Percentiles rank a stretch among this genome's conserved stretches.
Conservation (phyloP, 2,329 filamentous ascomycete species). For the Neodidymelliopsis sp. region DNA sequence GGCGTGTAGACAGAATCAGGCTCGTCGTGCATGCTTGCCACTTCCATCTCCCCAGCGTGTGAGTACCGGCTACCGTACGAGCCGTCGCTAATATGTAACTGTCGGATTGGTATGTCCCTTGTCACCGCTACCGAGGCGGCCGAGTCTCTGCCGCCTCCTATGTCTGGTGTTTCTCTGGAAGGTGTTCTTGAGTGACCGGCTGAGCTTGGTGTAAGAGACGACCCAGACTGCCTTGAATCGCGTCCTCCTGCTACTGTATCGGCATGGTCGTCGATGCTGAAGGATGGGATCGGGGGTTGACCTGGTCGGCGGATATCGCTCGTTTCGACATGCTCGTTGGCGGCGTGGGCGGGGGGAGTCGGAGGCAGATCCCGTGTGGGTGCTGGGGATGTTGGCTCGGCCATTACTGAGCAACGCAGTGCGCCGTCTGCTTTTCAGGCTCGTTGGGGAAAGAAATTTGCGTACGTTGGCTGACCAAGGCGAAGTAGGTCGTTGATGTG, state of each 20-base stretch:
- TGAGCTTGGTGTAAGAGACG: conserved; percentile 43
- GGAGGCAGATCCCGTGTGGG: conserved; percentile 36
- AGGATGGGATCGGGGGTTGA: conserved; percentile 42
- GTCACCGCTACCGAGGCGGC: conserved; percentile 37
- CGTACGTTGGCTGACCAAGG: neutral
- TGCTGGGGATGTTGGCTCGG: conserved; percentile 30
- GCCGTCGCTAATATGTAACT: conserved; percentile 44
- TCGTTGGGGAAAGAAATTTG: neutral
- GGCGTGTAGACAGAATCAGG: conserved; percentile 30
- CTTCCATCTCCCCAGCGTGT: conserved; percentile 42
- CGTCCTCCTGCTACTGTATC: conserved; percentile 39
- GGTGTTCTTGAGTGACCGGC: conserved; percentile 45
- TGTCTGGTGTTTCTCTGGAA: conserved; percentile 45
- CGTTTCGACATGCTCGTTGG: conserved; percentile 20
- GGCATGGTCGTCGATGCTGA: conserved; percentile 43
- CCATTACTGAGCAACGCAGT: conserved; percentile 34
- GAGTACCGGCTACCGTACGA: conserved; percentile 44
- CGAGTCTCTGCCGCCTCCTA: conserved; percentile 31
- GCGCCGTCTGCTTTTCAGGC: conserved; percentile 11
- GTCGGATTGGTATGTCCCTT: conserved; percentile 44
- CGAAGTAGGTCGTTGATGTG: neutral
- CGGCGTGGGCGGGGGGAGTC: conserved; percentile 30
- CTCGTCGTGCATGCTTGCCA: conserved; percentile 37
- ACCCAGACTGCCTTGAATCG: conserved; percentile 45
- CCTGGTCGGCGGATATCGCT: conserved; percentile 24